These are phyloP conservation scores for Fusarium coffeatum DNA, from an alignment of 2,329 filamentous ascomycete species.

Conservation along the genomic window DNA sequence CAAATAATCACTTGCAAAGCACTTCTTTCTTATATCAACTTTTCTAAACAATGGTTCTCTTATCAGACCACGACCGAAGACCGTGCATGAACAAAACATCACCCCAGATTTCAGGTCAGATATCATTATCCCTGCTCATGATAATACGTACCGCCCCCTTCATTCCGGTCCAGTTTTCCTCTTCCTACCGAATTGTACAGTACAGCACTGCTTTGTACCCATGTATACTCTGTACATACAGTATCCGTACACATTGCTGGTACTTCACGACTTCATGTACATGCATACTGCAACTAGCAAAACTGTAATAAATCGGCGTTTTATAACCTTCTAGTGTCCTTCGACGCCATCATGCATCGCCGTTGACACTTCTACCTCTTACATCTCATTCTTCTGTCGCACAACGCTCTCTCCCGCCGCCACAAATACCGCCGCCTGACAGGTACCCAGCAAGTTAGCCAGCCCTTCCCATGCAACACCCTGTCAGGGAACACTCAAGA, in stretches of 20 bases:
- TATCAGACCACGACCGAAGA: not conserved
- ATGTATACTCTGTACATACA: not conserved
- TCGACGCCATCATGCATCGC: conserved; percentile 36
- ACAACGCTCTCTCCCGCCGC: conserved; percentile 21
- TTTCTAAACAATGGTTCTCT: not conserved
- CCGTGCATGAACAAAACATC: conserved; percentile 7
- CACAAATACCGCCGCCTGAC: conserved; percentile 14
- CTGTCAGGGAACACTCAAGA: not conserved
- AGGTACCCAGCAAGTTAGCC: not conserved
- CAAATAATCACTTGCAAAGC: not conserved
- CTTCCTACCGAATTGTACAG: not conserved
- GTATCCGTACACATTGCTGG: not conserved
- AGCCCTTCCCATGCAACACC: not conserved
- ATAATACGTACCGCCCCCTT: conserved; percentile 18
- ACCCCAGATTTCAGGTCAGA: conserved; percentile 23
- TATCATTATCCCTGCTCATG: conserved; percentile 18
- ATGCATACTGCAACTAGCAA: not conserved
- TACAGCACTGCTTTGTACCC: not conserved
- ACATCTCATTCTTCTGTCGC: conserved; percentile 10
- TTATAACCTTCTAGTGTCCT: conserved; percentile 12
- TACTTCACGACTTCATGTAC: not conserved
- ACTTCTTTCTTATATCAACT: not conserved
- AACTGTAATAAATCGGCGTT: not conserved
- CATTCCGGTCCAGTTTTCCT: conserved; percentile 31
- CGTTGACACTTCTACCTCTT: conserved; percentile 23